These are phyloP conservation scores for Neurospora sp. DNA, from an alignment of 495 filamentous ascomycete species.

Conservation along the genomic window DNA sequence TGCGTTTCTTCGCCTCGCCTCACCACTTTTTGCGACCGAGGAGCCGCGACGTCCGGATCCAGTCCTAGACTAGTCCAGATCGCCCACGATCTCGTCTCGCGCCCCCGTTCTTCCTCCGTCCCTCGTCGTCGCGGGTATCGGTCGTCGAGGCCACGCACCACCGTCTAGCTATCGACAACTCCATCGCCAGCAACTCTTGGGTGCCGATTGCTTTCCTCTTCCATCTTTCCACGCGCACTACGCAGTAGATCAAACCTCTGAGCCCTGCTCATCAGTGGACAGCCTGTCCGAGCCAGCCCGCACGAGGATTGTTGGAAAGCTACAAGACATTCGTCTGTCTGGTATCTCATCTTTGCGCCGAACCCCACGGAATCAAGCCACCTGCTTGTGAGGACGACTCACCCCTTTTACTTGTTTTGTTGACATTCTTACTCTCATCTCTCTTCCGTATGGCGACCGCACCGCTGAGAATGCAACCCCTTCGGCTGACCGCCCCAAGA, in stretches of 20 bases:
- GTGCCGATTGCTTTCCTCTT: neutral
- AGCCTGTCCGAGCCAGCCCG: neutral
- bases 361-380: neutral
- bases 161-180: neutral
- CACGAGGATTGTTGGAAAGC: neutral
- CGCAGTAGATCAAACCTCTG: neutral
- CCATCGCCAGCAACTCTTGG: neutral
- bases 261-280: neutral
- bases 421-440: neutral
- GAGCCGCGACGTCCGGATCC: neutral
- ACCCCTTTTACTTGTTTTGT: neutral
- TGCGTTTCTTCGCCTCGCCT: neutral
- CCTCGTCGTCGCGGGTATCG: neutral
- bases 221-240: neutral
- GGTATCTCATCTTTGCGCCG: neutral
- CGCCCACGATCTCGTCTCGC: neutral
- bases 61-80: neutral
- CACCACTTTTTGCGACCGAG: neutral
- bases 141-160: neutral
- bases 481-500: constrained; percentile 10
- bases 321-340: neutral
- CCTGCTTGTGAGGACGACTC: neutral
- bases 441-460: constrained; percentile 5
- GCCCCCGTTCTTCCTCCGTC: neutral
- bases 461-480: constrained; percentile 25